Evolutionary conservation across 441 rosid species (phyloP).

Genomic region (Gossypium schwendimanii): DNA sequence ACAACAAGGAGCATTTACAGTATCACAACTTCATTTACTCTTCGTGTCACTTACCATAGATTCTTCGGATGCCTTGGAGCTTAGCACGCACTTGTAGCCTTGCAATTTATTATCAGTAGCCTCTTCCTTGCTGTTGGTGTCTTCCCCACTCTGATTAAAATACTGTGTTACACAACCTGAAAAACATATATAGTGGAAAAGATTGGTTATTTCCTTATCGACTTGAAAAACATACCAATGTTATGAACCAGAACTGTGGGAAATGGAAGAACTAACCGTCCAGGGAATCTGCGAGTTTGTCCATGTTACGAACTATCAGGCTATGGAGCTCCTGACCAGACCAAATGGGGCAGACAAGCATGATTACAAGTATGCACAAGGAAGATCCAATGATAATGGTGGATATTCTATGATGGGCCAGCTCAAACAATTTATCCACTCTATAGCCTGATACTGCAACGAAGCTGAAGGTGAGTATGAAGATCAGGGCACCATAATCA

Average conservation of each 20-base stretch:
- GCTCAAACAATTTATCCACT: constrained; percentile 33
- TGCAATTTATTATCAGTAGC: constrained; percentile 23
- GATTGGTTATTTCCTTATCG: not conserved
- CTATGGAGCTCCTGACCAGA: constrained; percentile 55
- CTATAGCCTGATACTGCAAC: constrained; percentile 52
- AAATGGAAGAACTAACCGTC: constrained; percentile 29
- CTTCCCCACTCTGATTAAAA: constrained; percentile 25
- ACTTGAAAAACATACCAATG: not conserved
- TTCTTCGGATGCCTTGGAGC: constrained; percentile 57
- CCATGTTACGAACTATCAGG: constrained; percentile 39
- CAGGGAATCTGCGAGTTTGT: constrained; percentile 44
- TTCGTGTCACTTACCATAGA: constrained; percentile 33
- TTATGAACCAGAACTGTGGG: not conserved
- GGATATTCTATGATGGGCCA: constrained; percentile 50
- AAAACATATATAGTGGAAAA: not conserved
- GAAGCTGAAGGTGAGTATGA: constrained; percentile 58
- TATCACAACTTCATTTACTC: not conserved
- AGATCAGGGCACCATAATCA: constrained; percentile 57
- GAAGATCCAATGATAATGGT: constrained; percentile 51
- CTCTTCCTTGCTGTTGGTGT: constrained; percentile 15
- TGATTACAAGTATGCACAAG: constrained; percentile 46
- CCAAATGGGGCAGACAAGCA: constrained; percentile 53
- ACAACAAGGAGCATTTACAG: not conserved
- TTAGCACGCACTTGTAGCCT: constrained; percentile 48
- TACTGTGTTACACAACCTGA: constrained; percentile 42